Conservation (phyloP, 2,329 filamentous ascomycete species). For the Blastomyces parvus region DNA sequence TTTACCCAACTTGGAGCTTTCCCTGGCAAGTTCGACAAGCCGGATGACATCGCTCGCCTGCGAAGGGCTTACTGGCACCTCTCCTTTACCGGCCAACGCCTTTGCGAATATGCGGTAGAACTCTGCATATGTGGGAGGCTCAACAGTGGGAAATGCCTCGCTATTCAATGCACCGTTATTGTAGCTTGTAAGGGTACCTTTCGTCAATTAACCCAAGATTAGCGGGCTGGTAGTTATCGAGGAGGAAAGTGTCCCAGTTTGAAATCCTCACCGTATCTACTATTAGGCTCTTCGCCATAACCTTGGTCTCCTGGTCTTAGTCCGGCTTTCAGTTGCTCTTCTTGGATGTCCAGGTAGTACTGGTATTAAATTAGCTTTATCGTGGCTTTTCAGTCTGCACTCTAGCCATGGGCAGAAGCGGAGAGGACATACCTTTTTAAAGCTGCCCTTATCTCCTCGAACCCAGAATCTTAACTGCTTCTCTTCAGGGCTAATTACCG, state of each 20-base stretch:
- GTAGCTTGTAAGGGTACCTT: constrained; percentile 45
- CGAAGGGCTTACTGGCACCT: constrained; percentile 46
- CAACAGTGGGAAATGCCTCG: constrained; percentile 47
- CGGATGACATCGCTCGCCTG: constrained; percentile 47
- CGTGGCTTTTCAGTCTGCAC: not conserved
- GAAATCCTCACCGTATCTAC: constrained; percentile 43
- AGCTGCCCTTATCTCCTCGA: constrained; percentile 62
- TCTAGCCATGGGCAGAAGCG: not conserved
- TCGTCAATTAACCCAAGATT: not conserved
- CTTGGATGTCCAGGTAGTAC: constrained; percentile 60
- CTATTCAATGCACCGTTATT: constrained; percentile 45
- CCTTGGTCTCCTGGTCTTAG: constrained; percentile 50
- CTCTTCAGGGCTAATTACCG: constrained; percentile 57
- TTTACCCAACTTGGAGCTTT: constrained; percentile 45
- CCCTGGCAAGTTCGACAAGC: constrained; percentile 47
- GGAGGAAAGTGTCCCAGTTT: not conserved
- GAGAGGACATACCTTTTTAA: constrained; percentile 52
- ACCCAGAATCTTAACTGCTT: constrained; percentile 69
- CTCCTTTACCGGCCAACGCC: constrained; percentile 44
- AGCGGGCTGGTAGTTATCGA: not conserved
- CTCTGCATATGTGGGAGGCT: constrained; percentile 58
- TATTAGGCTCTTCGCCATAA: constrained; percentile 56
- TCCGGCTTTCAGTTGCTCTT: constrained; percentile 61
- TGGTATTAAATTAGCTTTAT: constrained; percentile 10
- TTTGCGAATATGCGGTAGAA: constrained; percentile 53